A percentile compares a stretch with the other conserved stretches of the same genome.
phyloP scores from a whole-genome alignment of 164 flowering plant species.

The Vitis cinerea region DNA sequence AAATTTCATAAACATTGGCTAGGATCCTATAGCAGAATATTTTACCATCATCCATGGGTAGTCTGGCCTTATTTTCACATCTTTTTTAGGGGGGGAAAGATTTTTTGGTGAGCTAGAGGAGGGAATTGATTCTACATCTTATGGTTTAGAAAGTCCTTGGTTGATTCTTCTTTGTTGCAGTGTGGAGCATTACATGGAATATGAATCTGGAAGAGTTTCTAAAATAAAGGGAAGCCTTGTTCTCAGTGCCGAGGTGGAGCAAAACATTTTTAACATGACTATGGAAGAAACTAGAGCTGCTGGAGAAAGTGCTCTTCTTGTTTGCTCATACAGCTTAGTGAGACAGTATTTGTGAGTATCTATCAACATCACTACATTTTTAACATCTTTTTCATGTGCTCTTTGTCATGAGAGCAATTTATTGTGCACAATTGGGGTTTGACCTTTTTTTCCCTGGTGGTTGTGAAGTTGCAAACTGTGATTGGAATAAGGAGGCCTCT shows the following conservation, averaged over 20 bases:
- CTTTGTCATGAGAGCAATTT: neutral
- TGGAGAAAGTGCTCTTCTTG: constrained; percentile 16
- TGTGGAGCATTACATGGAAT: constrained; percentile 23
- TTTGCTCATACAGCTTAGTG: constrained; percentile 10
- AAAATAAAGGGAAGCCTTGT: constrained; percentile 50
- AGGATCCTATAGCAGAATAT: no score
- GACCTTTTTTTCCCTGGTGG: no score
- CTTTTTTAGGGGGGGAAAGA: no score
- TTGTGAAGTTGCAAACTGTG: no score
- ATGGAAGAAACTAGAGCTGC: constrained; percentile 21
- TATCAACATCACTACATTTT: neutral
- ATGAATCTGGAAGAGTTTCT: constrained; percentile 25
- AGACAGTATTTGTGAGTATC: constrained; percentile 42
- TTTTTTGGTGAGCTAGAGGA: constrained; percentile 13
- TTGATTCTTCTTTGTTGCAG: constrained; percentile 35
- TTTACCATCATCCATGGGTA: no score
- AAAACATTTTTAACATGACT: constrained; percentile 19
- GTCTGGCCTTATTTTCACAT: no score
- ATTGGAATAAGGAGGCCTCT: no score
- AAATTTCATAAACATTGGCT: no score
- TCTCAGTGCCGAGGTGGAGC: constrained; percentile 50
- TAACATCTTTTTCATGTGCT: neutral
- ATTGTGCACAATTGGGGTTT: neutral
- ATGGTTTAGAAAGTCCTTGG: neutral
- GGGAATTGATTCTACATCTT: constrained; percentile 8